phyloP scores from a whole-genome alignment of 1,284 basidiomycete species.

The Moesziomyces aphidis region DNA sequence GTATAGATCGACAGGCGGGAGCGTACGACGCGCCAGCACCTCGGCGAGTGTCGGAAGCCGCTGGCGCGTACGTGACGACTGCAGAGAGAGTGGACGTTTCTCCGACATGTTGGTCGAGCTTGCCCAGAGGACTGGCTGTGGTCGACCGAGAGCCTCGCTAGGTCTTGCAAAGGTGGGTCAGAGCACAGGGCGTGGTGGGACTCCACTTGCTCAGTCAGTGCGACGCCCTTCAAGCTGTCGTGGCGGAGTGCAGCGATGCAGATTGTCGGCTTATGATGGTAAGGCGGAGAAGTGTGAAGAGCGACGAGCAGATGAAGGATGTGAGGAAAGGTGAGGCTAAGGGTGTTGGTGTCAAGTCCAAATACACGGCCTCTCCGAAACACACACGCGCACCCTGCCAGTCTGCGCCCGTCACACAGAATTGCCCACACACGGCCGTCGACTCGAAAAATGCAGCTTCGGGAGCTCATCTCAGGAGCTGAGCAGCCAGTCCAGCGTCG shows the following conservation, averaged over 20 bases:
- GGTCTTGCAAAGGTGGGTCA: neutral
- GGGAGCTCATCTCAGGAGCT: too few species aligned
- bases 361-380: neutral
- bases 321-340: neutral
- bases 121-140: neutral
- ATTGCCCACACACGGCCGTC: too few species aligned
- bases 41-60: slow-evolving; percentile 68
- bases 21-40: slow-evolving; percentile 72
- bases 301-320: neutral
- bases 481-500: too few species aligned
- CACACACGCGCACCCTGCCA: neutral
- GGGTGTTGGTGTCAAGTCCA: neutral
- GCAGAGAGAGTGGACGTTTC: slow-evolving; percentile 40
- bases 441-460: too few species aligned
- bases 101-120: slow-evolving; percentile 31
- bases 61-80: slow-evolving; percentile 58
- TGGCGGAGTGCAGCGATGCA: too few species aligned
- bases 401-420: too few species aligned
- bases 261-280: too few species aligned
- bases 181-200: too few species aligned
- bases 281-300: too few species aligned
- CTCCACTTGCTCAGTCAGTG: too few species aligned
- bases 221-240: too few species aligned
- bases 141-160: slow-evolving; percentile 2
- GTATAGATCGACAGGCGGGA: slow-evolving; percentile 95